Evolutionary conservation across 108 stramenopile genomes (phyloP).

Genomic region (Parietichytrium sp.): DNA sequence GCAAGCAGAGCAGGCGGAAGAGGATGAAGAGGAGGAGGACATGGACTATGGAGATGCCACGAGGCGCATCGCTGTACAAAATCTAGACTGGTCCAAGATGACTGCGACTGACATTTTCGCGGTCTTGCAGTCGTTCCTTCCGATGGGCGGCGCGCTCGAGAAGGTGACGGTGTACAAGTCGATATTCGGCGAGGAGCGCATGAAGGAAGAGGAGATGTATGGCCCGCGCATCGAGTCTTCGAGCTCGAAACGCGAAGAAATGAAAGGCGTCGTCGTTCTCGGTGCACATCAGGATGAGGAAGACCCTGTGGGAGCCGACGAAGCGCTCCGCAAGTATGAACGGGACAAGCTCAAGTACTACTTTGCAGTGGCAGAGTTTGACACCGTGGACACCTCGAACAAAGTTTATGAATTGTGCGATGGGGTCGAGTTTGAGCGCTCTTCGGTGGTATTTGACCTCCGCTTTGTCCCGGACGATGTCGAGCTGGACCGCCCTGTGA

Average conservation of each 20-base stretch:
- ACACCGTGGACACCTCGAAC: conserved; percentile 71
- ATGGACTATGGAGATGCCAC: conserved; percentile 45
- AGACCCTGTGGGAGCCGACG: conserved; percentile 60
- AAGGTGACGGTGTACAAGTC: conserved; percentile 54
- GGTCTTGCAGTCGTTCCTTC: conserved; percentile 56
- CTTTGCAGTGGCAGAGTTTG: conserved; percentile 86
- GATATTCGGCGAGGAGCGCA: conserved; percentile 66
- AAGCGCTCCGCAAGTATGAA: conserved; percentile 88
- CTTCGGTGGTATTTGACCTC: conserved; percentile 81
- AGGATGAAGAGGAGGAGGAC: background rate
- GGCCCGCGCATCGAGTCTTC: conserved; percentile 65
- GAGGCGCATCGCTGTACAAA: conserved; percentile 52
- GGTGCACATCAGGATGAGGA: conserved; percentile 7
- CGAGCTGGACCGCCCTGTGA: conserved; percentile 60
- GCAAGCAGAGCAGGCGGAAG: background rate
- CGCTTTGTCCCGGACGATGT: conserved; percentile 79
- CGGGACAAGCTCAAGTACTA: conserved; percentile 88
- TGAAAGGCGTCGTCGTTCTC: conserved; percentile 13
- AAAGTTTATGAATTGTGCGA: conserved; percentile 81
- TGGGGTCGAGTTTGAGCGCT: conserved; percentile 91
- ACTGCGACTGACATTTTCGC: conserved; percentile 57
- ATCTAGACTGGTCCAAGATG: conserved; percentile 60
- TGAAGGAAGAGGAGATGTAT: conserved; percentile 74
- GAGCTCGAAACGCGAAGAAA: background rate
- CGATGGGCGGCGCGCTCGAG: conserved; percentile 42